Evolutionary conservation across 148 eudicot species (phyloP), one percentile per base, ranked within the genome.

Genomic region (Persicaria tinctoria): DNA sequence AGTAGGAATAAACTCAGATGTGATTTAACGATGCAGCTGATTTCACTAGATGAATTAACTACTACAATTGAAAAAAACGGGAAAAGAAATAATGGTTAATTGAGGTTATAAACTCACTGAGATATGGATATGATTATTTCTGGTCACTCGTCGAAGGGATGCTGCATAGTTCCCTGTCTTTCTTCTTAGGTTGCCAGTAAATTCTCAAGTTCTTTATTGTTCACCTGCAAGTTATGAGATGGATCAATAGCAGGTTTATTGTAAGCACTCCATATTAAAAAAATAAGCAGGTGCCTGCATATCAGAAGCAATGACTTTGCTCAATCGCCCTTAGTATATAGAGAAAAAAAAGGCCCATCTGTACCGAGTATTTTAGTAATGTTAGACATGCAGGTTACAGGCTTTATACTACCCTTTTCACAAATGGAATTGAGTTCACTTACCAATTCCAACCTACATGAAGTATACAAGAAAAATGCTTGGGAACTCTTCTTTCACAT

Each of bases 131-230:
- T 18, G 32, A 18, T 5, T 57, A 18, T 18, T 57, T 57, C 8
- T 5, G 8, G 32, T 7, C 63, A 57, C 9, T 57, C 27, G 20
- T 57, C 10, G 8, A 55, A 57, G 63, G 8, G 23, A 3, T 18
- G 13, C 46, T 16, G 73, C 14, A 8, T 18, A 16, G 1, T 47
- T 44, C 47, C 45, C 2, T n/a, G 20, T 16, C 18, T 16, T 16
- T 55, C 59, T 16, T 55, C 2, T 84, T 32, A 84, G 46, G 85
- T 82, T 57, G 78, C 80, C 32, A 89, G 79, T 48, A 16, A 71
- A 64, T 80, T 91, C 90, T 86, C 87, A 75, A 89, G 77, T 72
- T 89, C 89, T 76, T 89, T 92, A 83, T 92, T 95, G 79, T 89
- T 95, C 81, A 92, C 97, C 98, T 95, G 89, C 70, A 66, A 41